Percentiles rank a stretch among this genome's conserved stretches.
Evolutionary conservation across 108 stramenopile species (phyloP).

Genomic region (Hondaea fermentalgiana): DNA sequence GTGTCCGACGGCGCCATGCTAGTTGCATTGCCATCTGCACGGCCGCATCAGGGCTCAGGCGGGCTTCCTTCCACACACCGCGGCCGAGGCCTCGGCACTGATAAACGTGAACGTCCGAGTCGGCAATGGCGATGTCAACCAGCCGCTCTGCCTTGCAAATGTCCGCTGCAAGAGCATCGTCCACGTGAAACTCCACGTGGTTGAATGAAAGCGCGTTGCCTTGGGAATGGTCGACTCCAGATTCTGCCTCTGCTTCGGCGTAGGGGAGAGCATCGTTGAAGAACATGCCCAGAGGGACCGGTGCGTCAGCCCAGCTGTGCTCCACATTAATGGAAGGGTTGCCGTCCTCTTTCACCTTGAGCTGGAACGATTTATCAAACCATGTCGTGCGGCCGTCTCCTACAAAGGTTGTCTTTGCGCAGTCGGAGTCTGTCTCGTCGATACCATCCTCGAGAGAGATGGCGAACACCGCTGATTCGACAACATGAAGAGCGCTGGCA

Average conservation of each 20-base stretch:
- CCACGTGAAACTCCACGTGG: neutral
- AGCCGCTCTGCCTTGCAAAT: neutral
- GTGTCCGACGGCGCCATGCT: neutral
- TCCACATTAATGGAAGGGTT: neutral
- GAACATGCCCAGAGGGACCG: neutral
- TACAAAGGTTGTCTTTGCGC: neutral
- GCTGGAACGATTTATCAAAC: slow-evolving; percentile 5
- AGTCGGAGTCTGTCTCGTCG: neutral
- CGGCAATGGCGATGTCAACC: neutral
- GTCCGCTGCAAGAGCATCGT: neutral
- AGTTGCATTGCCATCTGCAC: slow-evolving; percentile 11
- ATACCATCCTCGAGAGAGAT: neutral
- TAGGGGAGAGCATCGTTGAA: neutral
- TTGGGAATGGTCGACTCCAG: too few species aligned
- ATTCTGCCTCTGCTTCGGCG: neutral
- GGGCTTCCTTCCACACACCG: neutral
- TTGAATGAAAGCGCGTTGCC: neutral
- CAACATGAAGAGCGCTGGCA: neutral
- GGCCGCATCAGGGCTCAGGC: neutral
- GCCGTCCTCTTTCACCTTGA: neutral
- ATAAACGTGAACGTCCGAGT: neutral
- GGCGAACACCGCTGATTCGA: neutral
- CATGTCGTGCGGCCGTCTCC: neutral
- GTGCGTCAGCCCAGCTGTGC: slow-evolving; percentile 10
- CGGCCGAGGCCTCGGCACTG: neutral